Conservation (phyloP, 805 yeast genomes). For the Candida anglica region DNA sequence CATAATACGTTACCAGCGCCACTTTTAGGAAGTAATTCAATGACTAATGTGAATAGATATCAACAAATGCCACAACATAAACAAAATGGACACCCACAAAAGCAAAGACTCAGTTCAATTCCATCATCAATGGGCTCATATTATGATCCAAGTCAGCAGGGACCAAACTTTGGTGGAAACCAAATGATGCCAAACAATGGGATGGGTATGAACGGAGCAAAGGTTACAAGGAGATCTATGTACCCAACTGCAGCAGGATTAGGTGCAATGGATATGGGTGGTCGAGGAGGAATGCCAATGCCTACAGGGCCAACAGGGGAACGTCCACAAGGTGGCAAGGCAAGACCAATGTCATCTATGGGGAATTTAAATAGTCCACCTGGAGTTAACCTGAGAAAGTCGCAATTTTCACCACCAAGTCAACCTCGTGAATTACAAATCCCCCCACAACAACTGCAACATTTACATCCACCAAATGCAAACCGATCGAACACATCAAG, state of each 20-base stretch:
- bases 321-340: conserved; percentile 1
- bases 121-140: conserved; percentile 10
- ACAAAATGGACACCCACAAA: conserved; percentile 9
- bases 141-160: conserved; percentile 6
- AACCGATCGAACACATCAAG: conserved; percentile 16
- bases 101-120: conserved; percentile 11
- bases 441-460: conserved; percentile 10
- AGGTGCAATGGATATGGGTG: conserved; percentile 37
- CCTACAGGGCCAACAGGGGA: conserved; percentile 17
- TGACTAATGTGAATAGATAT: conserved; percentile 10
- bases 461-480: conserved; percentile 17
- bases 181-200: conserved; percentile 3
- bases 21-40: conserved; percentile 17
- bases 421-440: conserved; percentile 7
- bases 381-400: conserved; percentile 12
- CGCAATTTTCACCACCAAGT: conserved; percentile 13
- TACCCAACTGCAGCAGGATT: conserved; percentile 25
- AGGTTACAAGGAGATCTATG: conserved; percentile 33
- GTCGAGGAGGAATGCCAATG: conserved; percentile 47
- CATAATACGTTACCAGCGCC: conserved; percentile 18
- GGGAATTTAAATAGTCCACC: conserved; percentile 9
- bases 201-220: conserved; percentile 10
- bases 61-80: conserved; percentile 9
- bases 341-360: not conserved
- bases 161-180: conserved; percentile 6